Evolutionary conservation across 768 basidiomycete species (phyloP), one percentile per base, ranked within the genome.

Genomic region (Lactarius vividus): DNA sequence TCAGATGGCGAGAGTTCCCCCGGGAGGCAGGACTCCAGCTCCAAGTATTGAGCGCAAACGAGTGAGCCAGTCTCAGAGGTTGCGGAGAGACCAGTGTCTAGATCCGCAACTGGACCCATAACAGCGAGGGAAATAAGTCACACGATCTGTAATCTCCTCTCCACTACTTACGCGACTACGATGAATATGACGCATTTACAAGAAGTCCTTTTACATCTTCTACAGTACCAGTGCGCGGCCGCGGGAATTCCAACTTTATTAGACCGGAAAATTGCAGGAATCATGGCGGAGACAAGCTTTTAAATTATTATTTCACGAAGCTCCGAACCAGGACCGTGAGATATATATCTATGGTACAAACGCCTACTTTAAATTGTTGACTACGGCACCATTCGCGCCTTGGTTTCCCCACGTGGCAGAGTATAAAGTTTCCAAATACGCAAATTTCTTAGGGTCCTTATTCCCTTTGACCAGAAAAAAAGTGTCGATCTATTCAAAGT

Each of bases 401-500:
- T 26, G 11, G n/a, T 29, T 46, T 46, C 20, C 35, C 53, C 59
- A 10, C 23, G 3, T 20, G 20, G 8, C 26, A 44, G n/a, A 11
- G 11, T 37, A 55, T 37, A 13, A 26, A 6, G 54, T 37, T 55
- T 44, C 23, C 44, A 23, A 20, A 23, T 13, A 10, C 7, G 29
- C 18, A 40, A 26, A 42, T 33, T 10, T 40, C 18, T 20, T 7
- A 52, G 28, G 46, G 35, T 23, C 33, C 35, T 16, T 58, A 9
- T 35, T 28, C 37, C 40, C 20, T 26, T 65, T 49, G 29, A 35
- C 20, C 31, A 44, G 49, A 37, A 6, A 16, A 37, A 52, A 52
- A 13, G 26, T 6, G 13, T 37, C 18, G 55, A 28, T 18, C 44
- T 2, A 62, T 66, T 72, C 42, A 73, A n/a, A 58, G 63, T n/a